A percentile compares a stretch with the other conserved stretches of the same genome.
These are phyloP conservation scores for Fusarium oxysporum DNA, from an alignment of 2,329 filamentous ascomycete species.

Conservation along the genomic window DNA sequence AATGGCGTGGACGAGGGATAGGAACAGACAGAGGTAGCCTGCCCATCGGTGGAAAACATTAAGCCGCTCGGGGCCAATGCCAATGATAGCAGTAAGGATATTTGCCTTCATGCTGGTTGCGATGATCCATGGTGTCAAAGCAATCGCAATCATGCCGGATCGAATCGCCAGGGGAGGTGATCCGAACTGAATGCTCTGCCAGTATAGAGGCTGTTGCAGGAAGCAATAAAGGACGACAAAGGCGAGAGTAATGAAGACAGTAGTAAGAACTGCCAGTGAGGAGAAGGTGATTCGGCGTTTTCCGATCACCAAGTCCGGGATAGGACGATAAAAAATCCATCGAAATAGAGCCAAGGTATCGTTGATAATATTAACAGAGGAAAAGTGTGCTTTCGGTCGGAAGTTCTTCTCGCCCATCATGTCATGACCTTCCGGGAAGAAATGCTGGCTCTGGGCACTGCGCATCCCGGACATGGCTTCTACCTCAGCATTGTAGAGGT, in stretches of 20 bases:
- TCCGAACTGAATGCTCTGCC: conserved; percentile 85
- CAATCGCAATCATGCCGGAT: conserved; percentile 90
- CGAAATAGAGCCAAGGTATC: conserved; percentile 84
- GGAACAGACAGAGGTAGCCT: conserved; percentile 84
- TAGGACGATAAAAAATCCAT: conserved; percentile 89
- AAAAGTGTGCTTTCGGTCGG: conserved; percentile 77
- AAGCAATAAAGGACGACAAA: conserved; percentile 88
- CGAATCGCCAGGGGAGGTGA: conserved; percentile 90
- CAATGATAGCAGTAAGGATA: conserved; percentile 83
- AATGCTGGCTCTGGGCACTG: conserved; percentile 70
- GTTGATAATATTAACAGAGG: conserved; percentile 79
- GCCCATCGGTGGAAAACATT: conserved; percentile 96
- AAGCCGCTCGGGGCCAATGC: conserved; percentile 90
- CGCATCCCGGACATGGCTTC: conserved; percentile 59
- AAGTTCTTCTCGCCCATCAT: conserved; percentile 65
- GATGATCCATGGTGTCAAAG: conserved; percentile 92
- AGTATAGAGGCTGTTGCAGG: conserved; percentile 88
- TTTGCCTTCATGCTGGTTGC: conserved; percentile 93
- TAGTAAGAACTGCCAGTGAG: conserved; percentile 76
- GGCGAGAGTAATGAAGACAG: conserved; percentile 74
- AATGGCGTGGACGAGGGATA: conserved; percentile 85
- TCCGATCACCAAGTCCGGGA: conserved; percentile 78
- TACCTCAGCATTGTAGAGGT: conserved; percentile 63
- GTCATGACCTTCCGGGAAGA: conserved; percentile 76
- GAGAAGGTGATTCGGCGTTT: conserved; percentile 82